These are phyloP conservation scores for Colletotrichum sp. DNA, from an alignment of 2,329 filamentous ascomycete genomes.

Conservation along the genomic window DNA sequence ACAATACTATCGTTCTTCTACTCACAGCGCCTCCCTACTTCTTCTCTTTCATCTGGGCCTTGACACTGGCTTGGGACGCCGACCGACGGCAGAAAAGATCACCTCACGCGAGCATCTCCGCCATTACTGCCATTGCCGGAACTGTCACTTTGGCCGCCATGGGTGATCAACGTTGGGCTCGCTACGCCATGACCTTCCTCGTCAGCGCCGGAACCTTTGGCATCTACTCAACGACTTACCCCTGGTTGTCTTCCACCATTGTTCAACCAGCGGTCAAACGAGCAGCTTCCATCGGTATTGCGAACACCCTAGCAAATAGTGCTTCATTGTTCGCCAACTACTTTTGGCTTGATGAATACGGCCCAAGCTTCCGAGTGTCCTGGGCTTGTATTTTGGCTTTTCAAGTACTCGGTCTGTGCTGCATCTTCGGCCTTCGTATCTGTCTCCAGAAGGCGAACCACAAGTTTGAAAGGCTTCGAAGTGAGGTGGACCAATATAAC, in stretches of 20 bases:
- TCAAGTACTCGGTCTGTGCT: constrained; percentile 23
- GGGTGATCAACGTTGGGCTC: neutral
- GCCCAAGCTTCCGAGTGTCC: constrained; percentile 16
- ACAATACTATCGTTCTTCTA: constrained; percentile 26
- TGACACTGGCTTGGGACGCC: neutral
- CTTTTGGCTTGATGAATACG: constrained; percentile 24
- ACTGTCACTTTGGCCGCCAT: neutral
- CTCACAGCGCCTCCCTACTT: constrained; percentile 34
- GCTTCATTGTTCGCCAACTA: constrained; percentile 27
- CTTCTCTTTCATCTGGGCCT: neutral
- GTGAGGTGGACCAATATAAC: neutral
- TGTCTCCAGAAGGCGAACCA: constrained; percentile 24
- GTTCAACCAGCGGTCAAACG: constrained; percentile 21
- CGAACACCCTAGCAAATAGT: constrained; percentile 25
- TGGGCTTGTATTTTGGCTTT: neutral
- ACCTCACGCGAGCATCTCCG: neutral
- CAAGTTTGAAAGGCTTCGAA: neutral
- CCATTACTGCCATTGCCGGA: neutral
- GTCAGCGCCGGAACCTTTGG: constrained; percentile 3
- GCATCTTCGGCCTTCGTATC: constrained; percentile 23
- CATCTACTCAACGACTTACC: constrained; percentile 23
- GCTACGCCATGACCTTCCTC: constrained; percentile 23
- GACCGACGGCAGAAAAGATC: constrained; percentile 1
- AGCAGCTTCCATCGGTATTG: constrained; percentile 21
- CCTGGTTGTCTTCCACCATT: constrained; percentile 24